Conservation (phyloP, 306 rosid genomes). For the Medicago lupulina region DNA sequence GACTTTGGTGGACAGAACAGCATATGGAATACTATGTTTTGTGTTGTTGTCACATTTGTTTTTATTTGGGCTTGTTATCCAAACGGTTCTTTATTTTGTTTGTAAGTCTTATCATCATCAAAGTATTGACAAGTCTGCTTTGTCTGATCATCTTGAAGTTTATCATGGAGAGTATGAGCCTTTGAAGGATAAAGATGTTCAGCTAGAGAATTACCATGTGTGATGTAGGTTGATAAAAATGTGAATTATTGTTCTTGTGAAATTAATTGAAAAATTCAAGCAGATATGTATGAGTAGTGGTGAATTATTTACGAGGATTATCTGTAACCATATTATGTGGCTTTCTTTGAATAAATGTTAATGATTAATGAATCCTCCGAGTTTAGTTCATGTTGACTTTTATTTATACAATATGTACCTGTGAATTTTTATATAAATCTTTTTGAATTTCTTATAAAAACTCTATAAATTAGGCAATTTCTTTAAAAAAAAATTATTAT, state of each 20-base stretch:
- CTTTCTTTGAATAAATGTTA: background rate
- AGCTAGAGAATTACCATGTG: slow-evolving; percentile 60
- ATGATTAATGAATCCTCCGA: background rate
- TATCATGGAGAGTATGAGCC: slow-evolving; percentile 71
- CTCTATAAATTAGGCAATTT: no score
- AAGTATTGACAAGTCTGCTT: slow-evolving; percentile 71
- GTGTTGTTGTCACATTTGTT: slow-evolving; percentile 50
- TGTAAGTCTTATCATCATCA: slow-evolving; percentile 91
- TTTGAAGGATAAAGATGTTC: slow-evolving; percentile 71
- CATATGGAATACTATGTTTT: slow-evolving; percentile 53
- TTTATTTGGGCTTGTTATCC: slow-evolving; percentile 59
- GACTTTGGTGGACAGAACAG: slow-evolving; percentile 27
- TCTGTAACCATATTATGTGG: background rate
- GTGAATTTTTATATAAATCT: no score
- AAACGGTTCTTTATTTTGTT: slow-evolving; percentile 76
- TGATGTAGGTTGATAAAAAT: background rate
- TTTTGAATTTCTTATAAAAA: no score
- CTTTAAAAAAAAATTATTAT: no score
- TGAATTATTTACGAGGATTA: background rate
- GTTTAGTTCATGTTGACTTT: background rate
- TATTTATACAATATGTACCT: no score
- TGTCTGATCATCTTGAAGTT: slow-evolving; percentile 76
- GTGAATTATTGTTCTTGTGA: background rate
- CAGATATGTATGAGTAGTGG: background rate
- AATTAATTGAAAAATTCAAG: background rate